Evolutionary conservation across 768 basidiomycete genomes (phyloP).

Genomic region (Agrocybe pediades): DNA sequence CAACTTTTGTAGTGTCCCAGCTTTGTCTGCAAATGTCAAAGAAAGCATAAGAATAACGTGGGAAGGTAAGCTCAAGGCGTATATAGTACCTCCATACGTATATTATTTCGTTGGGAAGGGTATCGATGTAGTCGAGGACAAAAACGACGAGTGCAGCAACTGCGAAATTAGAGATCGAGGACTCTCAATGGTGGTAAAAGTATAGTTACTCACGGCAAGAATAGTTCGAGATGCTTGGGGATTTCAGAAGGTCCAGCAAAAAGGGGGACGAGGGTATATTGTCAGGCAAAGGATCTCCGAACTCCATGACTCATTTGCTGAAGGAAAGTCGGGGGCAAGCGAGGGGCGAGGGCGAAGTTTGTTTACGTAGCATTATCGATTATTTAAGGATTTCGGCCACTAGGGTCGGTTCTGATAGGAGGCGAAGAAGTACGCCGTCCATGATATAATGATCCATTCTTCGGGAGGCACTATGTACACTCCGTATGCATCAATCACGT

Average conservation of each 20-base stretch:
- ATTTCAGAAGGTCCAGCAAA: not conserved
- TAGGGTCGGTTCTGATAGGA: too few relatives aligned
- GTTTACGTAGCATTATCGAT: too few relatives aligned
- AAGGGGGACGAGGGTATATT: too few relatives aligned
- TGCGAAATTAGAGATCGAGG: not conserved
- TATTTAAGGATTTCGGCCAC: too few relatives aligned
- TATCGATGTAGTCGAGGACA: slow-evolving; percentile 7
- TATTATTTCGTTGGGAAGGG: slow-evolving; percentile 6
- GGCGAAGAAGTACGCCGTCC: too few relatives aligned
- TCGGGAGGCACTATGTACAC: too few relatives aligned
- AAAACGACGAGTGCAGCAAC: slow-evolving; percentile 11
- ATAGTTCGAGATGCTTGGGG: not conserved
- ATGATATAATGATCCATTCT: too few relatives aligned
- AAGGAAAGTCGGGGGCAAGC: too few relatives aligned
- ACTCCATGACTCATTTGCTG: too few relatives aligned
- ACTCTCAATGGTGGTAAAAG: not conserved
- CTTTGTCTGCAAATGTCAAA: not conserved
- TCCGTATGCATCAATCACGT: too few relatives aligned
- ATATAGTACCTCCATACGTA: slow-evolving; percentile 10
- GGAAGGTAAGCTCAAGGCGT: not conserved
- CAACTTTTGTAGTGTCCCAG: slow-evolving; percentile 8
- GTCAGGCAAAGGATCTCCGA: too few relatives aligned
- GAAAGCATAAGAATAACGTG: not conserved
- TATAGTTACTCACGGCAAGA: slow-evolving; percentile 2
- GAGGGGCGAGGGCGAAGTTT: too few relatives aligned